Conservation (phyloP, 2,329 filamentous ascomycete species). For the Penicillium sp. region DNA sequence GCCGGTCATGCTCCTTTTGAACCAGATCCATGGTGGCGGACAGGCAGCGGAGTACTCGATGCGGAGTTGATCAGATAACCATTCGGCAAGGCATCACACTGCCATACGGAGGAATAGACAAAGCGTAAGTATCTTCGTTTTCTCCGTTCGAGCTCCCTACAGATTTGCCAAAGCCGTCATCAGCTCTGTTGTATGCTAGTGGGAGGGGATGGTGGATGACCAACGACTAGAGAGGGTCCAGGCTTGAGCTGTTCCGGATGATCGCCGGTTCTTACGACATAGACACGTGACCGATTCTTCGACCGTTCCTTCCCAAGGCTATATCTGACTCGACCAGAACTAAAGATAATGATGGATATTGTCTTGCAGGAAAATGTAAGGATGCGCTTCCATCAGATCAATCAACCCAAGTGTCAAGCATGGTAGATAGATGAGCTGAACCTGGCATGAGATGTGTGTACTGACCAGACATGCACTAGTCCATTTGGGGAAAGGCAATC, state of each 20-base stretch:
- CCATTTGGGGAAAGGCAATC: background rate
- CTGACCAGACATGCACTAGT: conserved; percentile 5
- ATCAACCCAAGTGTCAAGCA: background rate
- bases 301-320: background rate
- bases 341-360: background rate
- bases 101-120: conserved; percentile 31
- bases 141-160: background rate
- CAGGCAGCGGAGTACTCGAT: conserved; percentile 24
- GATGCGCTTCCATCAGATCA: background rate
- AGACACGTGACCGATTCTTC: conserved; percentile 20
- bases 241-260: conserved; percentile 21
- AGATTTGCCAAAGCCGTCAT: background rate
- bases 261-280: conserved; percentile 27
- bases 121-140: background rate
- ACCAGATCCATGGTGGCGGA: conserved; percentile 62
- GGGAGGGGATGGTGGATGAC: background rate
- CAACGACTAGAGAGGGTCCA: conserved; percentile 1
- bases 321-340: background rate
- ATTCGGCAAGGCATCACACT: conserved; percentile 26
- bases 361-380: no score
- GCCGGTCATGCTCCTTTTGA: conserved; percentile 73
- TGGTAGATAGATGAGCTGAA: background rate
- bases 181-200: background rate
- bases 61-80: conserved; percentile 38
- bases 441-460: background rate